Evolutionary conservation across 352 stramenopile species (phyloP).

Genomic region (Globisporangium parvum): DNA sequence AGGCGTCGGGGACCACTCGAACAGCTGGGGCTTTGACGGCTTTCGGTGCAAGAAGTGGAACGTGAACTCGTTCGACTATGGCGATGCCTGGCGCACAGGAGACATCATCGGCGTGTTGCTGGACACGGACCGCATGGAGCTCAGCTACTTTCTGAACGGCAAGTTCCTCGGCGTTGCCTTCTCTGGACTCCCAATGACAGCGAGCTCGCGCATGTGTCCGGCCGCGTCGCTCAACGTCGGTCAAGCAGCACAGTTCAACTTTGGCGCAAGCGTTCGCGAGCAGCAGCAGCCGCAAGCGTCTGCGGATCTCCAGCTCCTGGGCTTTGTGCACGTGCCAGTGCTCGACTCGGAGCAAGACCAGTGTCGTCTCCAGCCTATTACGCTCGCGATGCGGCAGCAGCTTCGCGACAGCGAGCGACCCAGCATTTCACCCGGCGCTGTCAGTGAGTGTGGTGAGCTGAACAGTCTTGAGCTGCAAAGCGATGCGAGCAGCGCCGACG

Average conservation of each 20-base stretch:
- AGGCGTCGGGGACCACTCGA: conserved; percentile 87
- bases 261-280: conserved; percentile 25
- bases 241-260: conserved; percentile 77
- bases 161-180: conserved; percentile 85
- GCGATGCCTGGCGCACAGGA: conserved; percentile 63
- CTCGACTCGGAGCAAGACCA: conserved; percentile 37
- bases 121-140: conserved; percentile 75
- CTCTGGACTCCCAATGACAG: conserved; percentile 31
- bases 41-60: conserved; percentile 89
- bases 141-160: conserved; percentile 92
- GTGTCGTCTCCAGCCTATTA: conserved; percentile 32
- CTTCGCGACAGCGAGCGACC: not conserved
- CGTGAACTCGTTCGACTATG: conserved; percentile 76
- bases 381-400: conserved; percentile 14
- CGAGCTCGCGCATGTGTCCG: conserved; percentile 56
- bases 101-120: conserved; percentile 87
- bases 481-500: conserved; percentile 9
- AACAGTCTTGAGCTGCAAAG: not conserved
- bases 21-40: conserved; percentile 91
- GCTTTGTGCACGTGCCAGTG: conserved; percentile 32
- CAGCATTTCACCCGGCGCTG: not conserved
- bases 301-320: not conserved
- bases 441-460: not conserved
- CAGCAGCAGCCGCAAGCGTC: not conserved
- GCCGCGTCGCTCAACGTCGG: conserved; percentile 84